Conservation (phyloP, 768 basidiomycete genomes). For the Russula dissimulans region DNA sequence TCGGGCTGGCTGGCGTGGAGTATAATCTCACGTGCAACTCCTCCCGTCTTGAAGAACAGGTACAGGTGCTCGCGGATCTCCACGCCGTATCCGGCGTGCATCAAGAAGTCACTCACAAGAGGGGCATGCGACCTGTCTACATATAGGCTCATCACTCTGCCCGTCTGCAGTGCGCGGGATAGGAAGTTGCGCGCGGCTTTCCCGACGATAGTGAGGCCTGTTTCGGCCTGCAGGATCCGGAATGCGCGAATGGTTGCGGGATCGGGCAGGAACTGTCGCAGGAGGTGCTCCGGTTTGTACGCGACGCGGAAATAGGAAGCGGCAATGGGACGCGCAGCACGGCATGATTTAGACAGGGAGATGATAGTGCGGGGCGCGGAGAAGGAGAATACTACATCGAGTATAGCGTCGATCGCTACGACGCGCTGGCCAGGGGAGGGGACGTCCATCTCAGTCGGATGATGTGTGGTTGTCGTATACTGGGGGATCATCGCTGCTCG, state of each 20-base stretch:
- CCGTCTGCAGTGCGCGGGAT: not conserved
- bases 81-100: not conserved
- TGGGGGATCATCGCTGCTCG: not conserved
- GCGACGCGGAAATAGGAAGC: conserved; percentile 14
- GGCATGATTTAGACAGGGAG: conserved; percentile 7
- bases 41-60: conserved; percentile 1
- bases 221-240: conserved; percentile 7
- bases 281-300: conserved; percentile 9
- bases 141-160: not conserved
- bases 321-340: conserved; percentile 7
- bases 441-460: no score
- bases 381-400: conserved; percentile 41
- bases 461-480: not conserved
- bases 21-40: not conserved
- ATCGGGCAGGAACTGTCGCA: conserved; percentile 1
- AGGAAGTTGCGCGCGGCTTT: conserved; percentile 8
- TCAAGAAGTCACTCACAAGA: not conserved
- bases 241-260: not conserved
- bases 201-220: not conserved
- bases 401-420: conserved; percentile 35
- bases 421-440: conserved; percentile 63
- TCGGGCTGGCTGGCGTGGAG: not conserved
- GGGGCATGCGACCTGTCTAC: not conserved
- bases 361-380: conserved; percentile 40
- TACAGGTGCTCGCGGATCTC: not conserved